Evolutionary conservation across 345 rosid species (phyloP).

Genomic region (Erysimum cheiranthoides): DNA sequence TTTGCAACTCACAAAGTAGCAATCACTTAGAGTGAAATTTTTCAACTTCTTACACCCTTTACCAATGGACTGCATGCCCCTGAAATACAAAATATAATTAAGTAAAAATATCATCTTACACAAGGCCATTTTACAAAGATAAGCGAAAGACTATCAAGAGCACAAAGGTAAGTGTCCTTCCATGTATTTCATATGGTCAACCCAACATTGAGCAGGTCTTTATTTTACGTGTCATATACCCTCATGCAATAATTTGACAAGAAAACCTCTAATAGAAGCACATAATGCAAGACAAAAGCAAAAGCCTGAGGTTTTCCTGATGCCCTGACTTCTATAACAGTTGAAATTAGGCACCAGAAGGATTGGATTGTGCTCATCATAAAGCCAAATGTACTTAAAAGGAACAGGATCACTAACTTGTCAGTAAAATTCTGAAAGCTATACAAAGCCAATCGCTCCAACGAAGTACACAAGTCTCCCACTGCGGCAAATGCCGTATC

Average conservation of each 20-base stretch:
- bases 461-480: slow-evolving; percentile 61
- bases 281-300: not conserved
- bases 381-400: not conserved
- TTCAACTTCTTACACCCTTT: slow-evolving; percentile 83
- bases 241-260: not conserved
- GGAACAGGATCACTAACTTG: slow-evolving; percentile 55
- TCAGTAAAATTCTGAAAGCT: slow-evolving; percentile 84
- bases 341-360: not conserved
- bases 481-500: slow-evolving; percentile 75
- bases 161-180: slow-evolving; percentile 13
- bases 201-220: not conserved
- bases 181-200: slow-evolving; percentile 5
- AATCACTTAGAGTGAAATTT: slow-evolving; percentile 76
- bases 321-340: not conserved
- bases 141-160: slow-evolving; percentile 3
- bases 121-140: slow-evolving; percentile 4
- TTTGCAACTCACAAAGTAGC: slow-evolving; percentile 75
- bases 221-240: not conserved
- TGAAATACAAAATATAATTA: slow-evolving; percentile 43
- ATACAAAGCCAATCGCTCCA: slow-evolving; percentile 79
- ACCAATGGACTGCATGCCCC: slow-evolving; percentile 80
- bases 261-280: not conserved
- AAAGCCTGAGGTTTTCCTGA: not conserved
- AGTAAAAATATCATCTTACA: slow-evolving; percentile 31
- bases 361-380: not conserved